Base-by-base conservation (phyloP, 208 protist species). In the Acanthamoeba pearcei region DNA sequence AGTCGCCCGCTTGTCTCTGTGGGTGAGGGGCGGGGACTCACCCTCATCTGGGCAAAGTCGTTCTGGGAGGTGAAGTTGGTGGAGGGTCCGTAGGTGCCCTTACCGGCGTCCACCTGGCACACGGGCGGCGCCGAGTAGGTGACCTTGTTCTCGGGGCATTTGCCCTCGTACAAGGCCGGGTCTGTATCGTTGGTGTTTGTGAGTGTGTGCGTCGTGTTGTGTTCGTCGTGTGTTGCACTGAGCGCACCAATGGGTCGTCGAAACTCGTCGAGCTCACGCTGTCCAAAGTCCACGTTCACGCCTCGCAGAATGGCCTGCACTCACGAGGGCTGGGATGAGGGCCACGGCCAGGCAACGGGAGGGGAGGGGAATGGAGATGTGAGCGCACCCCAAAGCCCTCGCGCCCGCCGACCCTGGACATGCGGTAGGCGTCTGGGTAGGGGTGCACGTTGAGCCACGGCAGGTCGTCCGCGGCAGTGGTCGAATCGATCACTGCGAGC, bases 21-120 rank as follows among this genome's bases (percentile, higher is more conserved):
- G 38, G 38, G 1, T 42, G 38, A 3, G 1, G 38, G 53, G 19
- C 38, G 38, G 38, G 38, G 32, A 19, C 15, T 24, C 53, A 83
- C 74, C 42, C 74, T n/a, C 42, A 83, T 83, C 42, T 83, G 74
- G 4, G 74, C 74, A 29, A 83, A 83, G 74, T 83, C 74, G 74
- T 83, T 83, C 19, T 51, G 42, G 6, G 74, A 51, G 10, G 70
- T 78, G 46, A 53, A 83, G 46, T 29, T 38, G 35, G 74, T 53
- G 10, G 42, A 29, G 38, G 74, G 38, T 8, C 29, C 74, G 38
- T 55, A 83, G 9, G 6, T 83, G 4, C 74, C 74, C 42, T 83
- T 83, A 1, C 74, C 74, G 0, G 74, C 74, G 1, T 83, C 74
- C 42, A 83, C 74, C 27, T 83, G 74, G 42, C 74, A 83, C 22